Conservation (phyloP, 164 flowering plant species). For the Umbilicus rupestris region DNA sequence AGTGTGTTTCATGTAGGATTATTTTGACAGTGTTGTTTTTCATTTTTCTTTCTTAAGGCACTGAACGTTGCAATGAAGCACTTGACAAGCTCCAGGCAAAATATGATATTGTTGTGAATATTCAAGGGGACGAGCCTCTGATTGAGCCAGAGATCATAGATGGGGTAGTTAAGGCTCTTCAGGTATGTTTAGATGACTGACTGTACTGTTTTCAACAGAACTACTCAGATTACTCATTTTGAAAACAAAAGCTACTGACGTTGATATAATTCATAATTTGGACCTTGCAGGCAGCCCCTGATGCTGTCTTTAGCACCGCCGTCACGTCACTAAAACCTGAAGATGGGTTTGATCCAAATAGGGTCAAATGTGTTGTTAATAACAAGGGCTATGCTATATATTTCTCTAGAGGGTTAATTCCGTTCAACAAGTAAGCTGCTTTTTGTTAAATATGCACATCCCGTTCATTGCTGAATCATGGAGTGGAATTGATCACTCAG, state of each 20-base stretch:
- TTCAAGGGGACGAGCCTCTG: conserved; percentile 98
- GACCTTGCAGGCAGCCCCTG: conserved; percentile 63
- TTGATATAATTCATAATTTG: background rate
- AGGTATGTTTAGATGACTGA: conserved; percentile 29
- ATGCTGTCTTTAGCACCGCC: conserved; percentile 99
- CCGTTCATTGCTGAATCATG: background rate
- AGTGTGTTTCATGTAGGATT: conserved; percentile 6
- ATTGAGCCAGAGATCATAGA: conserved; percentile 96
- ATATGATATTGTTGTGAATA: conserved; percentile 91
- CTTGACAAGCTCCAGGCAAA: conserved; percentile 68
- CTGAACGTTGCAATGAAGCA: conserved; percentile 94
- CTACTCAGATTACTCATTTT: background rate
- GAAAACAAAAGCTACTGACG: background rate
- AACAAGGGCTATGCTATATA: conserved; percentile 89
- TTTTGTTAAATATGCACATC: background rate
- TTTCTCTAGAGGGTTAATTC: conserved; percentile 88
- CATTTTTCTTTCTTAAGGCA: conserved; percentile 34
- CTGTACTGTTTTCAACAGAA: background rate
- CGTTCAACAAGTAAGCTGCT: conserved; percentile 69
- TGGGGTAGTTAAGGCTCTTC: conserved; percentile 82
- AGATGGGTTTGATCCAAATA: conserved; percentile 81
- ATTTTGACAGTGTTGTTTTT: background rate
- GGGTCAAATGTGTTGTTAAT: conserved; percentile 89
- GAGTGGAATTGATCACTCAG: background rate
- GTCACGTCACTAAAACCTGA: conserved; percentile 82